Percentiles rank a stretch among this genome's conserved stretches.
These are phyloP conservation scores for Trametes coccinea DNA, from an alignment of 768 basidiomycete species.

Conservation along the genomic window DNA sequence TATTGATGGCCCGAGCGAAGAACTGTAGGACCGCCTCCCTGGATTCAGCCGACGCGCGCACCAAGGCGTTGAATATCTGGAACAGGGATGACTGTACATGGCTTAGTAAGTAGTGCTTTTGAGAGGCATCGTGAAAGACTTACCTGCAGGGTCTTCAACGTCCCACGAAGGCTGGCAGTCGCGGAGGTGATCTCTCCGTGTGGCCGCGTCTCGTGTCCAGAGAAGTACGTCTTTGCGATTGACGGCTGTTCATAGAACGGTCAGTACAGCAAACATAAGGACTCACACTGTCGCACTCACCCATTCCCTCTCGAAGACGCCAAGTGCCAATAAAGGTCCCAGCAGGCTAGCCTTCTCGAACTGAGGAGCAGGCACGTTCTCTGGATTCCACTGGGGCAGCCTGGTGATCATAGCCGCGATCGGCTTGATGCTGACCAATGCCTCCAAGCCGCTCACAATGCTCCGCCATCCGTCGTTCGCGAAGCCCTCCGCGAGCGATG, in stretches of 20 bases:
- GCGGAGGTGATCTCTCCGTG: conserved; percentile 79
- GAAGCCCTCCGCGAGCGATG: conserved; percentile 68
- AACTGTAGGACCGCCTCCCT: conserved; percentile 83
- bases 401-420: conserved; percentile 81
- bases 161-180: conserved; percentile 81
- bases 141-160: conserved; percentile 83
- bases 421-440: conserved; percentile 76
- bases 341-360: conserved; percentile 72
- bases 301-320: conserved; percentile 89
- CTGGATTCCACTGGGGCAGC: conserved; percentile 74
- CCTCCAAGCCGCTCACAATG: conserved; percentile 77
- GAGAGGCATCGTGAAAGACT: conserved; percentile 6
- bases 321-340: conserved; percentile 82
- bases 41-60: conserved; percentile 75
- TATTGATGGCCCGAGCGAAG: conserved; percentile 68
- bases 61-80: conserved; percentile 84
- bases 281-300: conserved; percentile 42
- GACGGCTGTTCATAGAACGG: conserved; percentile 51
- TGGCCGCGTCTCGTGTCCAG: conserved; percentile 76
- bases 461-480: conserved; percentile 87
- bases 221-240: conserved; percentile 80
- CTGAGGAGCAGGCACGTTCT: conserved; percentile 50
- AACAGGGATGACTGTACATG: conserved; percentile 64
- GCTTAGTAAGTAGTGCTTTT: background rate
- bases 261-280: background rate